Base-by-base conservation (phyloP, 169 alveolate genomes). In the Plasmodium blacklocki region DNA sequence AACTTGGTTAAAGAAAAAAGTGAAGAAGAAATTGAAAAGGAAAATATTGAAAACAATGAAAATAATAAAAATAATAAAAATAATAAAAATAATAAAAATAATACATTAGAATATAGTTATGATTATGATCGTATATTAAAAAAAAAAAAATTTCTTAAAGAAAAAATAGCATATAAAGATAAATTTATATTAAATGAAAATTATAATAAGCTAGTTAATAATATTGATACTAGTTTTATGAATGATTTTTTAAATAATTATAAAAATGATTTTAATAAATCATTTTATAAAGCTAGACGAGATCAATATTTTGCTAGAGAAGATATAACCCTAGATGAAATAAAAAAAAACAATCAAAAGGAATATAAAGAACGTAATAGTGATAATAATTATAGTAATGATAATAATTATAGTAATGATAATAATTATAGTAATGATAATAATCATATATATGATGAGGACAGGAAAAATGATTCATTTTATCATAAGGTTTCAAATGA, bases 71-170 rank as follows among this genome's bases (percentile, higher is more conserved):
- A 63, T 18, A 49, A 74, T 19, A 21, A 59, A 32, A 78, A 63
- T n/a, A 23, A 8, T 1, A 11, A 21, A 18, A 62, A 64, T 19
- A 23, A 62, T 21, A 21, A 60, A 32, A 78, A 64, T 15, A 59
- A 15, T 12, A 49, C 62, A 19, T 26, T 78, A 49, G 63, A 32
- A 29, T 78, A 78, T 50, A 78, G 89, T 58, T 78, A 78, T 70
- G 89, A 78, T 66, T 78, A 78, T 58, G 89, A 78, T 19, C 5
- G 89, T 9, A 59, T 78, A 32, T 66, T 78, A 4, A 78, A 78
- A 70, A 70, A 70, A 3, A 76, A 63, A 39, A 70, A 78, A 78
- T 78, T 64, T 50, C 76, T 78, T 15, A 63, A 54, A 50, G 89
- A 78, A 47, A 43, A 66, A 14, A 67, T 78, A 32, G 60, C 29